Base-by-base conservation (phyloP, 148 eudicot species). In the Rhododendron vialii region DNA sequence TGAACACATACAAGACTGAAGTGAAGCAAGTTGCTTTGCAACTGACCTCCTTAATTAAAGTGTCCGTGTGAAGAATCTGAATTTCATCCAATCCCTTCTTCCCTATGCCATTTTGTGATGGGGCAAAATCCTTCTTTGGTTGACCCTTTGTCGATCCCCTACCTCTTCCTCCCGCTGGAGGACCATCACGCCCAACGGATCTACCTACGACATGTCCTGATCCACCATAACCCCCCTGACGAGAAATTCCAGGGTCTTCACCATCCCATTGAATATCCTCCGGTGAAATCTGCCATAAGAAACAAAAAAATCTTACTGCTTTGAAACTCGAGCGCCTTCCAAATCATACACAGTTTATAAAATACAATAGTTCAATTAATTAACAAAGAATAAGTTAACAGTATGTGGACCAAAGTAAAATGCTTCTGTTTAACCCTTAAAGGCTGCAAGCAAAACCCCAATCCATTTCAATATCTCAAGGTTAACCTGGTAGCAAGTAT, bases 201-300 rank as follows among this genome's bases (percentile, higher is more conserved):
- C 93, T 88, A 89, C 85, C 88, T 82, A 89, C 85, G 7, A 88
- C 93, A 81, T 63, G 92, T 53, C 90, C 89, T 36, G 91, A 35
- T 78, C 90, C 88, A 89, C 87, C 92, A 84, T 83, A 86, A 75
- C 82, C 90, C 86, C 94, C 93, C 84, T 88, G 92, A 57, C 85
- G 92, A 86, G 90, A 88, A 85, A 91, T 88, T 80, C 93, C 91
- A 82, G 94, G 94, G 86, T 92, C 93, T 80, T 91, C 96, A 48
- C 91, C 96, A 6, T 51, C 94, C 96, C 96, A 93, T 55, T 90
- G 91, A 80, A 93, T 92, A 90, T 93, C 96, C 77, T 91, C 92
- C 0, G 94, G 91, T 69, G 96, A 91, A 73, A 93, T 92, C 95
- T 93, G 85, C 80, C 80, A 83, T 33, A 28, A 36, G 20, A 47